A percentile compares a stretch with the other conserved stretches of the same genome.
phyloP scores from a whole-genome alignment of 2,329 filamentous ascomycete genomes.

The Clonostachys rosea region DNA sequence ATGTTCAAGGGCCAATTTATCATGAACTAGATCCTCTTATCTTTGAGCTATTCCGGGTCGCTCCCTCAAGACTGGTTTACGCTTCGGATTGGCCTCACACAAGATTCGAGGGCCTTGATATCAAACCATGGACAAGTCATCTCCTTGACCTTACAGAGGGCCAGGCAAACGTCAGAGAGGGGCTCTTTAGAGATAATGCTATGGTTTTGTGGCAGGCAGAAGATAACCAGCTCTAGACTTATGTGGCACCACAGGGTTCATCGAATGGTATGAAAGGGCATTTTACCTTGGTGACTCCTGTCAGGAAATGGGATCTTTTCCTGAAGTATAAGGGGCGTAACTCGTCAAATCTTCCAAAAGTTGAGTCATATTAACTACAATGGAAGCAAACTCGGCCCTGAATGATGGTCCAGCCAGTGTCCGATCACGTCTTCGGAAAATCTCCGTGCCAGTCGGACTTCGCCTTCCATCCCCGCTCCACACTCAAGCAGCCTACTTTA shows the following conservation, averaged over 20 bases:
- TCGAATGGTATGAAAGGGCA: too few species aligned
- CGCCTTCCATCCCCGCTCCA: too few species aligned
- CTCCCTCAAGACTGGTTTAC: slow-evolving; percentile 41
- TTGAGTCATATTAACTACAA: too few species aligned
- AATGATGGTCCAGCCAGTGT: too few species aligned
- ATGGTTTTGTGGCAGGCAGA: slow-evolving; percentile 37
- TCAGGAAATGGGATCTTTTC: too few species aligned
- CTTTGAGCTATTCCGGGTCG: slow-evolving; percentile 35
- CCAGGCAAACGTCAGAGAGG: slow-evolving; percentile 34
- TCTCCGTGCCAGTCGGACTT: too few species aligned
- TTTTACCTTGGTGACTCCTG: too few species aligned
- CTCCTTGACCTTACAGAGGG: slow-evolving; percentile 48
- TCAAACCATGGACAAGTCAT: slow-evolving; percentile 45
- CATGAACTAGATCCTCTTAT: slow-evolving; percentile 38
- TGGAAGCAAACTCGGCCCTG: too few species aligned
- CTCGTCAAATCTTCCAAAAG: too few species aligned
- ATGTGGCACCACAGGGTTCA: too few species aligned
- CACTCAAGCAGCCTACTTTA: background rate
- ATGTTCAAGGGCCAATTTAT: slow-evolving; percentile 20
- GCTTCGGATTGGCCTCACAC: slow-evolving; percentile 61
- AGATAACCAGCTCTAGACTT: background rate
- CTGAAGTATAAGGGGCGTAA: too few species aligned
- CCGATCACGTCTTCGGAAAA: too few species aligned
- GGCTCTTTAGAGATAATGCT: slow-evolving; percentile 51
- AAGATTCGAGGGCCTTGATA: slow-evolving; percentile 48